Base-by-base conservation (phyloP, 2,329 filamentous ascomycete genomes). In the Beauveria australis region DNA sequence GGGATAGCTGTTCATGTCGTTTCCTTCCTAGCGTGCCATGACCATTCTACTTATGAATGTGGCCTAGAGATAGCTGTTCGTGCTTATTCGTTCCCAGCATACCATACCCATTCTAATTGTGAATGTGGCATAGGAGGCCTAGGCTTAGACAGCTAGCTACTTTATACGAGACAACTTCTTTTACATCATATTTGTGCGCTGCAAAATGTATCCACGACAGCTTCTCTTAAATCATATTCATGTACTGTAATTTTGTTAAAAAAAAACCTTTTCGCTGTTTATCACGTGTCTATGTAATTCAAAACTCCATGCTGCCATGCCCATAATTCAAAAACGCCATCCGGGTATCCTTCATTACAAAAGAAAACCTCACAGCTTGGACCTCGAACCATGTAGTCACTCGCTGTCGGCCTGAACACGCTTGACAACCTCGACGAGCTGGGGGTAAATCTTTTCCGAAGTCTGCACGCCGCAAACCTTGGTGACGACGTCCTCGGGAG, bases 381-480 rank as follows among this genome's bases (percentile, higher is more conserved):
- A 24, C 9, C 44, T 46, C 22, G 41, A 30, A n/a, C 54, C 62
- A 53, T 53, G 33, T 18, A 70, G 68, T 78, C 75, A 80, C 62
- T 79, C 74, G 16, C 66, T 69, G 64, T 85, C 82, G n/a, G 77
- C 81, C 77, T 97, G 91, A 33, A 97, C 92, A 73, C 88, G 89
- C 77, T 89, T 83, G 61, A 97, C 92, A 61, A 93, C 80, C 69
- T 89, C 80, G 52, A 92, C 82, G 40, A 97, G 83, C 70, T 86
- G 82, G 62, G 83, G 77, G 76, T 87, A 96, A 61, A 97, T 82
- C 71, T 90, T 88, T 72, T 97, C 90, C 26, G 75, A 79, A 62
- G 85, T 77, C 68, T 91, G 85, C 61, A 99, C 81, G 46, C 92
- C 92, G 67, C 90, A 95, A 64, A 99, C 83, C 75, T 93, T 84